Conservation (phyloP, 1,139 yeast species). For the Taphrina flavorubra region DNA sequence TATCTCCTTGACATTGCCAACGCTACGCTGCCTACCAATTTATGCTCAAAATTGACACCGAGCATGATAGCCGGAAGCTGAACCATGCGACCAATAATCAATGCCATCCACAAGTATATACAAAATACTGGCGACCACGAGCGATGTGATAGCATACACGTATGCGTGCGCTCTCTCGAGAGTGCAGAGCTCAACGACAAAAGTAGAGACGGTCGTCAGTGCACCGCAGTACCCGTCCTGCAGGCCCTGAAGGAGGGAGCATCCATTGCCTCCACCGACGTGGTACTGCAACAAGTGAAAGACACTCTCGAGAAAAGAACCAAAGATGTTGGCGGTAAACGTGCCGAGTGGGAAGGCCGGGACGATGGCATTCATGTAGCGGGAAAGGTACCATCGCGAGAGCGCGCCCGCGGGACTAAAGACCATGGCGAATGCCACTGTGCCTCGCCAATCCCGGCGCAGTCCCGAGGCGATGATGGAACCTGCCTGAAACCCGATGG, state of each 20-base stretch:
- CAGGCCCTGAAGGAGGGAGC: constrained; percentile 50
- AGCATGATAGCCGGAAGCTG: constrained; percentile 3
- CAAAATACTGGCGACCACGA: constrained; percentile 40
- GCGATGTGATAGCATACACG: constrained; percentile 43
- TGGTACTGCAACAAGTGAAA: constrained; percentile 58
- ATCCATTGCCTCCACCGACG: constrained; percentile 47
- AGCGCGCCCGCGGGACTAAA: constrained; percentile 75
- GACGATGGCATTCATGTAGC: constrained; percentile 56
- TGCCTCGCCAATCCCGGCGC: constrained; percentile 61
- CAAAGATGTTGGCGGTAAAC: constrained; percentile 67
- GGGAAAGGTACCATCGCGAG: constrained; percentile 62
- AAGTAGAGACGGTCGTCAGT: constrained; percentile 48
- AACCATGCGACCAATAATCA: constrained; percentile 37
- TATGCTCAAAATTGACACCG: constrained; percentile 9
- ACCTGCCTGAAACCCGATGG: constrained; percentile 55
- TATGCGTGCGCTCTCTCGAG: constrained; percentile 45
- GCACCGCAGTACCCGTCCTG: constrained; percentile 50
- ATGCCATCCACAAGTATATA: constrained; percentile 45
- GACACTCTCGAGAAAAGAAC: constrained; percentile 64
- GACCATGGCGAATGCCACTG: constrained; percentile 61
- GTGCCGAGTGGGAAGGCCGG: constrained; percentile 73
- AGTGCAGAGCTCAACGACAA: constrained; percentile 50
- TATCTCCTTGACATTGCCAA: not conserved
- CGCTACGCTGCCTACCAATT: not conserved
- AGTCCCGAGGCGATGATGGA: constrained; percentile 56